Percentiles rank a stretch among this genome's conserved stretches.
phyloP scores from a whole-genome alignment of 371 early-diverging fungal species.

The Mucor piriformis region DNA sequence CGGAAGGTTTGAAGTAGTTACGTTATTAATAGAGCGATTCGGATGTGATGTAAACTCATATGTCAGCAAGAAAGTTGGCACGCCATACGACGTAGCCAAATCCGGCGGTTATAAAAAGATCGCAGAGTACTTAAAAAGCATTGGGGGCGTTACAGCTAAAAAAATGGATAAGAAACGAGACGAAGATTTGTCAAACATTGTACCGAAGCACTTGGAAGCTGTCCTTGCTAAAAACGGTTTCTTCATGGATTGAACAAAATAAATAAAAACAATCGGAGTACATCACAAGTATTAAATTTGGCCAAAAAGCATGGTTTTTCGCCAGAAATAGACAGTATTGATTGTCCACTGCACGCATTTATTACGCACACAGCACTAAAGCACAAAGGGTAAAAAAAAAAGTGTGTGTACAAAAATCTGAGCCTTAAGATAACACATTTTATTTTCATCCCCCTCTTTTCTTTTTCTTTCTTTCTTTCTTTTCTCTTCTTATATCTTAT shows the following conservation, averaged over 20 bases:
- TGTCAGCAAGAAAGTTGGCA: slow-evolving; percentile 32
- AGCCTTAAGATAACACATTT: neutral
- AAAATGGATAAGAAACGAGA: slow-evolving; percentile 46
- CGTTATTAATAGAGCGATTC: slow-evolving; percentile 36
- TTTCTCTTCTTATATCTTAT: slow-evolving; percentile 5
- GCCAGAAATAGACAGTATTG: slow-evolving; percentile 10
- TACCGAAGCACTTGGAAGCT: slow-evolving; percentile 34
- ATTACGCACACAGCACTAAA: no score
- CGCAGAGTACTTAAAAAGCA: slow-evolving; percentile 42
- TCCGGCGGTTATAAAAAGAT: slow-evolving; percentile 38
- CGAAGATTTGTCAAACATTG: slow-evolving; percentile 31
- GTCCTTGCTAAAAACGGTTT: slow-evolving; percentile 42
- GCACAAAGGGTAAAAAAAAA: no score
- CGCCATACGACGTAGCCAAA: slow-evolving; percentile 48
- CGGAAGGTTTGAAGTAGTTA: slow-evolving; percentile 39
- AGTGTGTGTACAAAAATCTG: no score
- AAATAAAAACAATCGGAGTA: slow-evolving; percentile 1
- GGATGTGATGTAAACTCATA: slow-evolving; percentile 41
- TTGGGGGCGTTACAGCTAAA: slow-evolving; percentile 40
- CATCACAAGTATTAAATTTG: neutral
- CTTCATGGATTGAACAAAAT: slow-evolving; percentile 23
- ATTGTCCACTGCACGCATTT: no score
- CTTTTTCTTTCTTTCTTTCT: neutral
- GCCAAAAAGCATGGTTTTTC: slow-evolving; percentile 12
- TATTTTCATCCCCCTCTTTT: neutral